Evolutionary conservation across 495 filamentous ascomycete species (phyloP).

Genomic region (Cairneyella variabilis): DNA sequence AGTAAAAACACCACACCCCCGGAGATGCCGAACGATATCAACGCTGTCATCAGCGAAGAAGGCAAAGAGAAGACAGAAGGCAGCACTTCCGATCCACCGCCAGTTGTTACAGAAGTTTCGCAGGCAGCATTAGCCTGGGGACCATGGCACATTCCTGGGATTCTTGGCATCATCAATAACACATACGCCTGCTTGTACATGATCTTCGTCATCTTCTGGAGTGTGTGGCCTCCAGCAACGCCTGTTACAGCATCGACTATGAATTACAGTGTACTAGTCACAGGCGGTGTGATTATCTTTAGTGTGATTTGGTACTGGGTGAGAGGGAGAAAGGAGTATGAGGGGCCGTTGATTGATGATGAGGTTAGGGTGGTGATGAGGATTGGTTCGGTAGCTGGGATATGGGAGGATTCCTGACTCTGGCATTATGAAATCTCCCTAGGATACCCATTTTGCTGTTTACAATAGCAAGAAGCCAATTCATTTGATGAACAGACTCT

Average conservation of each 20-base stretch:
- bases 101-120: not conserved
- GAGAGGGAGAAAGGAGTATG: constrained; percentile 34
- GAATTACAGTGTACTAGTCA: constrained; percentile 48
- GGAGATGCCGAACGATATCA: too few species aligned
- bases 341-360: constrained; percentile 30
- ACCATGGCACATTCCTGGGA: constrained; percentile 42
- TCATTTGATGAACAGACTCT: too few species aligned
- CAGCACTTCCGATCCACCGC: not conserved
- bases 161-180: constrained; percentile 42
- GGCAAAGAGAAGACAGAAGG: not conserved
- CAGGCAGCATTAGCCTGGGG: constrained; percentile 41
- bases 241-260: constrained; percentile 41
- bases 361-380: constrained; percentile 6
- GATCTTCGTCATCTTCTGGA: constrained; percentile 23
- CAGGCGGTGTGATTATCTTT: constrained; percentile 38
- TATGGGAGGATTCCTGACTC: not conserved
- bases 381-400: not conserved
- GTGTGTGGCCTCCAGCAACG: constrained; percentile 31
- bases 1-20: not conserved
- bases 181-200: constrained; percentile 42
- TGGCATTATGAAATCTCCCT: too few species aligned
- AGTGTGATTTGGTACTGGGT: constrained; percentile 38
- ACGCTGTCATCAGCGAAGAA: not conserved
- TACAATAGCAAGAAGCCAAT: too few species aligned
- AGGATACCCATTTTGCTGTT: too few species aligned